A percentile compares a stretch with the other conserved stretches of the same genome.
phyloP scores from a whole-genome alignment of 441 rosid species.

The Populus trichocarpa region DNA sequence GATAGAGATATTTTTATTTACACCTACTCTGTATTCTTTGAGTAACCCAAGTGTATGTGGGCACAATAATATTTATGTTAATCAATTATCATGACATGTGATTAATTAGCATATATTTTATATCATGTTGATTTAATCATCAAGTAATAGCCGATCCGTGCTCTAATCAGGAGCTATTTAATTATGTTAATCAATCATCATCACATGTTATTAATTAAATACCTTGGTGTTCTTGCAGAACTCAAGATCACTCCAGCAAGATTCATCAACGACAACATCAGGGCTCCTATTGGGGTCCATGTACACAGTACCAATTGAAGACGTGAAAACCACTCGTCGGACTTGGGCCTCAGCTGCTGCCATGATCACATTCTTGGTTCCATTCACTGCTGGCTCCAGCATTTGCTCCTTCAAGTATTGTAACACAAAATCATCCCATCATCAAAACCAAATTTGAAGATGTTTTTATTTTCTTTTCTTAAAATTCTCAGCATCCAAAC shows the following conservation, averaged over 20 bases:
- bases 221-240: slow-evolving; percentile 90
- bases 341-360: slow-evolving; percentile 81
- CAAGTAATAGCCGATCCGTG: no score
- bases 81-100: no score
- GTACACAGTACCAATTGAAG: slow-evolving; percentile 82
- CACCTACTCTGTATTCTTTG: no score
- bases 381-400: slow-evolving; percentile 98
- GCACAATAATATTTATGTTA: neutral
- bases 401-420: slow-evolving; percentile 56
- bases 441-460: neutral
- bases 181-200: no score
- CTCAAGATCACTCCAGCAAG: slow-evolving; percentile 89
- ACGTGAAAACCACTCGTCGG: slow-evolving; percentile 74
- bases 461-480: neutral
- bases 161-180: no score
- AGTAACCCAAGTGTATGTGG: no score
- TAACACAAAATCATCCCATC: neutral
- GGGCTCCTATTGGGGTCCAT: slow-evolving; percentile 85
- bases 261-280: slow-evolving; percentile 71
- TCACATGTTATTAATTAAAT: neutral
- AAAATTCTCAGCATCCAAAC: slow-evolving; percentile 24
- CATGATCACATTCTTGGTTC: slow-evolving; percentile 67
- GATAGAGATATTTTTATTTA: no score
- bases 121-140: no score
- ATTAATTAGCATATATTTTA: no score